Evolutionary conservation across 2,329 filamentous ascomycete genomes (phyloP).

Genomic region (Aspergillus versicolor): DNA sequence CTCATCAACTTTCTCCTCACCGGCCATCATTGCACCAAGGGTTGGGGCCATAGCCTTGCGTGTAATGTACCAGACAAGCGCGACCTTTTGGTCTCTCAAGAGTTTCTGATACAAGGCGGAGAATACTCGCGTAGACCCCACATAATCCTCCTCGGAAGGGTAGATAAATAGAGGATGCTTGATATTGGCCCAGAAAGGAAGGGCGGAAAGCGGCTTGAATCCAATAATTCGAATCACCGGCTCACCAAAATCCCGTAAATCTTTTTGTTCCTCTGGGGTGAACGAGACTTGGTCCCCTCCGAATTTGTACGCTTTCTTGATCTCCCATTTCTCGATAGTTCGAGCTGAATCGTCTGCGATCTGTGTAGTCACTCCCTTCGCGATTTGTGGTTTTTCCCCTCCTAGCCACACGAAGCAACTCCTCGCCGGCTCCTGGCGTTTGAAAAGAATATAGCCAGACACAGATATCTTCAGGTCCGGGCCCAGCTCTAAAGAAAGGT

Average conservation of each 20-base stretch:
- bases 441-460: constrained; percentile 87
- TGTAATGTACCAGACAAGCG: constrained; percentile 84
- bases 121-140: constrained; percentile 91
- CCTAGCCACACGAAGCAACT: constrained; percentile 86
- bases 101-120: constrained; percentile 88
- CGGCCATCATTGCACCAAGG: constrained; percentile 79
- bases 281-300: constrained; percentile 89
- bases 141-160: constrained; percentile 82
- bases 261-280: constrained; percentile 75
- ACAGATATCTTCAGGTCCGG: constrained; percentile 83
- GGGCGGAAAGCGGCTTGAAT: constrained; percentile 76
- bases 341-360: constrained; percentile 75
- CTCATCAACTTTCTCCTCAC: constrained; percentile 64
- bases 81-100: constrained; percentile 74
- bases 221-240: constrained; percentile 86
- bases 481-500: constrained; percentile 81
- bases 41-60: constrained; percentile 76
- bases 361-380: constrained; percentile 68
- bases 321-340: constrained; percentile 74
- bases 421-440: constrained; percentile 75
- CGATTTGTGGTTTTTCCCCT: constrained; percentile 82
- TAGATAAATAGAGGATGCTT: constrained; percentile 91
- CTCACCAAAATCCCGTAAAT: constrained; percentile 75
- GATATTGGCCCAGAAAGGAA: constrained; percentile 81
- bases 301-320: constrained; percentile 93